Base-by-base conservation (phyloP, 768 basidiomycete species). In the Boletus bicolor region DNA sequence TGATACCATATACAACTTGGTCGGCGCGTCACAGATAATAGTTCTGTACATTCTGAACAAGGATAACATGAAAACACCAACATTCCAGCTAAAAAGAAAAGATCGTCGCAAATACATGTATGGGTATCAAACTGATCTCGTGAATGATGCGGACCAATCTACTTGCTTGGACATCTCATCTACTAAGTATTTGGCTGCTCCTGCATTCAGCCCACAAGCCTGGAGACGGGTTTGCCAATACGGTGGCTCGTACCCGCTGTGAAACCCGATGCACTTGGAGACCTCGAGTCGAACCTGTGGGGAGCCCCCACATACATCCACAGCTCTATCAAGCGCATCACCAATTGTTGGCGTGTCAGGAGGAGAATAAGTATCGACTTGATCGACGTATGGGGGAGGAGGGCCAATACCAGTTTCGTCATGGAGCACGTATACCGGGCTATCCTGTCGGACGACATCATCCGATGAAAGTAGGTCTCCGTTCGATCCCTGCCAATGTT, bases 111-210 rank as follows among this genome's bases (percentile, higher is more conserved):
- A 49, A 37, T 21, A 14, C 19, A 30, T 19, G 19, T 14, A 30
- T 19, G 19, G 4, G 10, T 17, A 7, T 32, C 57, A 57, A 36
- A 17, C 14, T 11, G 26, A 26, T 34, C 36, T 60, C 14, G 47
- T 44, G 5, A 47, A 44, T 0, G 59, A 41, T 11, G 53, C 11
- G 0, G 47, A 15, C 64, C 62, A 65, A 8, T 72, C 61, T 4
- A 63, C 59, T 14, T 71, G 58, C 15, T 53, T 56, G 37, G 55
- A 64, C 69, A 71, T 72, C 51, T 64, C 69, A 21, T 62, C 57
- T 28, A 72, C 54, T 48, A 71, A 45, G 24, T 54, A 54, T 17
- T 44, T 56, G 7, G 57, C 57, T 3, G 59, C 58, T 11, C 60
- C 60, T 3, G 45, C 28, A 24, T 56, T 58, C 47, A 71, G 32